These are phyloP conservation scores for Eurotiales sp. DNA, from an alignment of 2,329 filamentous ascomycete genomes.

Conservation along the genomic window DNA sequence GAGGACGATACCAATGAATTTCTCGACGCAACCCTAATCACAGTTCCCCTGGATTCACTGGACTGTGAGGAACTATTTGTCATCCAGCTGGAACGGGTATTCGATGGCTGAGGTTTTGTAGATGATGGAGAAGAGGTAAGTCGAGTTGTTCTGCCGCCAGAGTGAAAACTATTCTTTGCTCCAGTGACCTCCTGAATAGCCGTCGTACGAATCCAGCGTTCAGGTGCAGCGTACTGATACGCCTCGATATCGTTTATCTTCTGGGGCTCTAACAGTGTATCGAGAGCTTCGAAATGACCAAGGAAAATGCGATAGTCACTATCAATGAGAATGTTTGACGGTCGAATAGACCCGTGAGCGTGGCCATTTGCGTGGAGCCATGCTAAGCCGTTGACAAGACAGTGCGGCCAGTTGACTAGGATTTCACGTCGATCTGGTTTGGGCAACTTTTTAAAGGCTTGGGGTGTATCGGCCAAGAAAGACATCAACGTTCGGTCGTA, in stretches of 20 bases:
- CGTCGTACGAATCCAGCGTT: slow-evolving; percentile 44
- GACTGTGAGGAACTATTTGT: slow-evolving; percentile 26
- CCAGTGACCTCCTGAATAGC: slow-evolving; percentile 33
- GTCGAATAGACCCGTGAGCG: slow-evolving; percentile 55
- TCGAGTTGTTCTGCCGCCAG: slow-evolving; percentile 39
- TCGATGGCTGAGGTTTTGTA: slow-evolving; percentile 19
- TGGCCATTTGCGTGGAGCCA: slow-evolving; percentile 55
- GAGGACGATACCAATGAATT: slow-evolving; percentile 22
- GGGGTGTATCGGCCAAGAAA: slow-evolving; percentile 42
- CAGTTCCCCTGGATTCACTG: slow-evolving; percentile 32
- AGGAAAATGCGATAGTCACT: slow-evolving; percentile 55
- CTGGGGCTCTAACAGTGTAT: slow-evolving; percentile 52
- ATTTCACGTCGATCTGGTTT: slow-evolving; percentile 41
- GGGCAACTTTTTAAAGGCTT: slow-evolving; percentile 37
- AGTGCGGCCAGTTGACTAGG: slow-evolving; percentile 46
- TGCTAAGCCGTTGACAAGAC: slow-evolving; percentile 52
- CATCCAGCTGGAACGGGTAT: slow-evolving; percentile 18
- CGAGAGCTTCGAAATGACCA: slow-evolving; percentile 55
- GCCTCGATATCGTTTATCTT: slow-evolving; percentile 53
- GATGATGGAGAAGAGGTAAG: slow-evolving; percentile 18
- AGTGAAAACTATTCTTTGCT: slow-evolving; percentile 31
- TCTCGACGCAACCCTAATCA: slow-evolving; percentile 30
- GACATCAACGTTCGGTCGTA: slow-evolving; percentile 40
- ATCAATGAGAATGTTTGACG: slow-evolving; percentile 58
- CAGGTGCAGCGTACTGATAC: slow-evolving; percentile 59